phyloP scores from a whole-genome alignment of 2,329 filamentous ascomycete species.

The Stachybotrys echinatus region DNA sequence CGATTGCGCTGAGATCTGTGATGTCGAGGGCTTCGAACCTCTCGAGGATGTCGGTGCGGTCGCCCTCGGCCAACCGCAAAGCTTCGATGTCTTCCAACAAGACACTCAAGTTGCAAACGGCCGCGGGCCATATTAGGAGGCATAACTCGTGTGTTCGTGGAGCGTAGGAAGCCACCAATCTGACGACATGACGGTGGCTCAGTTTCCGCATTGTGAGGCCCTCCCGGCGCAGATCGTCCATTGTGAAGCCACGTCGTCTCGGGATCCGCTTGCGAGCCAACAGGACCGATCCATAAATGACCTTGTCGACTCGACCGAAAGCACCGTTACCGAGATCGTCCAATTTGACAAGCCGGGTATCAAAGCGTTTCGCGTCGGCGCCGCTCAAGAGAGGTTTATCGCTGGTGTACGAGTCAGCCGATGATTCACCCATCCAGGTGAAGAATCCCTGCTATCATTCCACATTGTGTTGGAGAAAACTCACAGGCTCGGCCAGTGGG shows the following conservation, averaged over 20 bases:
- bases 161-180: slow-evolving; percentile 41
- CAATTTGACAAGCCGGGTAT: slow-evolving; percentile 21
- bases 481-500: slow-evolving; percentile 27
- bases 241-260: slow-evolving; percentile 26
- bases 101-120: slow-evolving; percentile 36
- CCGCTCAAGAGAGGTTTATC: slow-evolving; percentile 22
- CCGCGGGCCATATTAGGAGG: slow-evolving; percentile 41
- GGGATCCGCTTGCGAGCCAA: slow-evolving; percentile 40
- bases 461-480: slow-evolving; percentile 6
- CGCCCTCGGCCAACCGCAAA: slow-evolving; percentile 30
- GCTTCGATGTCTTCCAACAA: slow-evolving; percentile 38
- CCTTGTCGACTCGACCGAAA: slow-evolving; percentile 39
- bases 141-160: slow-evolving; percentile 33
- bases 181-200: slow-evolving; percentile 41
- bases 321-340: slow-evolving; percentile 35
- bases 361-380: slow-evolving; percentile 27
- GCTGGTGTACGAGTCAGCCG: slow-evolving; percentile 11
- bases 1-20: slow-evolving; percentile 28
- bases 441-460: not conserved
- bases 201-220: slow-evolving; percentile 42
- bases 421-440: too few relatives aligned
- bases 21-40: slow-evolving; percentile 32
- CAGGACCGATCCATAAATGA: slow-evolving; percentile 32
- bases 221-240: slow-evolving; percentile 38
- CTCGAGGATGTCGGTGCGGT: slow-evolving; percentile 33